A percentile compares a stretch with the other conserved stretches of the same genome.
phyloP scores from a whole-genome alignment of 1,284 basidiomycete genomes.

The Schizopora paradoxa region DNA sequence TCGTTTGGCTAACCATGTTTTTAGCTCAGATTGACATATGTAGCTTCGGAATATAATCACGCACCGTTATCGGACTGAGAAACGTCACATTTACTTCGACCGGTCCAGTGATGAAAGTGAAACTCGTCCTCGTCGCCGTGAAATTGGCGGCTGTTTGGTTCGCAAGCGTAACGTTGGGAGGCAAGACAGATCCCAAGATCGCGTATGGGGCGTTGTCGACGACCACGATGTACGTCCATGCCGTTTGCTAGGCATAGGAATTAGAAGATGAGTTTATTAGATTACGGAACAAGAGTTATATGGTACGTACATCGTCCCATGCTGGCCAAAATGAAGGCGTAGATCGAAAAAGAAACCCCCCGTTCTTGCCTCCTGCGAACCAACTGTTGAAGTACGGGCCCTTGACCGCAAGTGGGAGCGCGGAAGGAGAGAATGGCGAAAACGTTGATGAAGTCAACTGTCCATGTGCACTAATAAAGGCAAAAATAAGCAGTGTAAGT shows the following conservation, averaged over 20 bases:
- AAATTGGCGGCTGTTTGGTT: slow-evolving; percentile 15
- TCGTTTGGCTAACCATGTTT: slow-evolving; percentile 22
- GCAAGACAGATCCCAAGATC: too few relatives aligned
- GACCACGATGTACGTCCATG: too few relatives aligned
- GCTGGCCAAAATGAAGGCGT: too few relatives aligned
- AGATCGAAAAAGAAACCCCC: too few relatives aligned
- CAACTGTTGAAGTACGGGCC: slow-evolving; percentile 31
- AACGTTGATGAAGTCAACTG: too few relatives aligned
- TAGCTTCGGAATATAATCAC: slow-evolving; percentile 5
- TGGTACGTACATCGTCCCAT: too few relatives aligned
- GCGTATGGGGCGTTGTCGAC: too few relatives aligned
- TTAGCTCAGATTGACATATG: background rate
- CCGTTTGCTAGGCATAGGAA: too few relatives aligned
- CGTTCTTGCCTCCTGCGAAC: slow-evolving; percentile 14
- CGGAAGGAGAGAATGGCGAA: slow-evolving; percentile 20
- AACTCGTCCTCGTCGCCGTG: slow-evolving; percentile 34
- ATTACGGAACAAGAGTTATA: too few relatives aligned
- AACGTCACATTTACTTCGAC: slow-evolving; percentile 35
- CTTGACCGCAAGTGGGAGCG: slow-evolving; percentile 30
- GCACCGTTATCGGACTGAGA: slow-evolving; percentile 37
- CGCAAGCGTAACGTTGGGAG: slow-evolving; percentile 12
- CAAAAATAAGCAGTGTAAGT: too few relatives aligned
- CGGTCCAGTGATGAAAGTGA: slow-evolving; percentile 32
- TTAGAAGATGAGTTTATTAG: too few relatives aligned
- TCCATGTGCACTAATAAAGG: background rate